Evolutionary conservation across 1,284 basidiomycete genomes (phyloP).

Genomic region (Naganishia liquefaciens): DNA sequence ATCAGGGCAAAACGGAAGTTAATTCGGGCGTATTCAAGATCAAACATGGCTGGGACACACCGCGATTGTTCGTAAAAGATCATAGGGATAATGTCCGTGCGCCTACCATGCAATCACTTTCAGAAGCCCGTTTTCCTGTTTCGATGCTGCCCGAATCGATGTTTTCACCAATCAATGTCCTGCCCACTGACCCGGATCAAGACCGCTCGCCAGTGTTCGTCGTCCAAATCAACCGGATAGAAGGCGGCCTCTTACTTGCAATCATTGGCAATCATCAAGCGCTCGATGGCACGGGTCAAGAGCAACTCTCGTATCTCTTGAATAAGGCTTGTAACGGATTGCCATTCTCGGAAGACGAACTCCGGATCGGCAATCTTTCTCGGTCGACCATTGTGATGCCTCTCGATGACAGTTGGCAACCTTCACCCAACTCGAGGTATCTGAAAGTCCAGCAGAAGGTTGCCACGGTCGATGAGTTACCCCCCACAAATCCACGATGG

Average conservation of each 20-base stretch:
- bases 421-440: conserved; percentile 13
- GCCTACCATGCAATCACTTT: background rate
- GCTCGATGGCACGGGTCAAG: conserved; percentile 25
- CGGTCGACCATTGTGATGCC: conserved; percentile 6
- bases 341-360: conserved; percentile 23
- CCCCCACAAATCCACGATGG: background rate
- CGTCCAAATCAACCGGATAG: conserved; percentile 12
- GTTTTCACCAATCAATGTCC: conserved; percentile 20
- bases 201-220: conserved; percentile 12
- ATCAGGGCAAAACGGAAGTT: conserved; percentile 14
- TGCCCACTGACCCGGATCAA: conserved; percentile 16
- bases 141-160: conserved; percentile 4
- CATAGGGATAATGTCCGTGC: background rate
- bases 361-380: conserved; percentile 21
- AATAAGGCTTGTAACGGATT: conserved; percentile 26
- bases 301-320: conserved; percentile 14
- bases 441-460: background rate
- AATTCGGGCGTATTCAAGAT: conserved; percentile 25
- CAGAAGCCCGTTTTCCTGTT: background rate
- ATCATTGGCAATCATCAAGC: conserved; percentile 25
- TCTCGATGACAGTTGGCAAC: conserved; percentile 22
- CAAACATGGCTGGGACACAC: conserved; percentile 5
- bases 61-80: conserved; percentile 20
- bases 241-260: conserved; percentile 7
- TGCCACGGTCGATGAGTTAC: background rate